Conservation (phyloP, 768 basidiomycete species). For the Leccinum longicurvipes region DNA sequence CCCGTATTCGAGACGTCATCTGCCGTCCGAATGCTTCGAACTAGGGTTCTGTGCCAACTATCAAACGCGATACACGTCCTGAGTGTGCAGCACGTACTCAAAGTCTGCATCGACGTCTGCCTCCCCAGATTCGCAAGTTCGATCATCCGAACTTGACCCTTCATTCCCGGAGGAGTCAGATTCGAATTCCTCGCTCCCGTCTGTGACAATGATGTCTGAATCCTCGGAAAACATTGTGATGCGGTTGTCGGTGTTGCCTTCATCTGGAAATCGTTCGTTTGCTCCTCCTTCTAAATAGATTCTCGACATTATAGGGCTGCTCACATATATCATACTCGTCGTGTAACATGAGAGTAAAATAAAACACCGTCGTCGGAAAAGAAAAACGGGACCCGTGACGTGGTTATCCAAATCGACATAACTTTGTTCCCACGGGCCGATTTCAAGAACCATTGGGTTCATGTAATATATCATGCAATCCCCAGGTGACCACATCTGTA, state of each 20-base stretch:
- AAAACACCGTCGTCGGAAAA: no score
- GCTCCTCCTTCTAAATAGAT: slow-evolving; percentile 48
- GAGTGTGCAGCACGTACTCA: slow-evolving; percentile 7
- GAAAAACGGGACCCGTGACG: no score
- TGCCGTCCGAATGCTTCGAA: slow-evolving; percentile 58
- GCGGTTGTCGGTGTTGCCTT: background rate
- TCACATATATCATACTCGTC: slow-evolving; percentile 18
- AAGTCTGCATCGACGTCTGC: slow-evolving; percentile 21
- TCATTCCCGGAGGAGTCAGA: slow-evolving; percentile 13
- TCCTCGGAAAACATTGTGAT: slow-evolving; percentile 1
- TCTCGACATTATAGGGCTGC: slow-evolving; percentile 38
- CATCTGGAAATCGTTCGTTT: slow-evolving; percentile 18
- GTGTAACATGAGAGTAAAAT: slow-evolving; percentile 4
- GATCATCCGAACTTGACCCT: slow-evolving; percentile 1
- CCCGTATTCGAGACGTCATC: slow-evolving; percentile 30
- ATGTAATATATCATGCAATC: background rate
- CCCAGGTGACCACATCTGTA: background rate
- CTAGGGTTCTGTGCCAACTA: slow-evolving; percentile 50
- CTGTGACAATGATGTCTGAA: slow-evolving; percentile 5
- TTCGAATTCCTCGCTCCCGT: slow-evolving; percentile 3
- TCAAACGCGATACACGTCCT: background rate
- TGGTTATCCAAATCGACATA: no score
- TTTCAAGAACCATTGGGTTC: no score
- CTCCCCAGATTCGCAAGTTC: background rate
- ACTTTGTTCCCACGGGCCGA: no score